Percentiles rank a stretch among this genome's conserved stretches.
Conservation (phyloP, 2,329 filamentous ascomycete genomes). For the Akanthomyces muscarius region DNA sequence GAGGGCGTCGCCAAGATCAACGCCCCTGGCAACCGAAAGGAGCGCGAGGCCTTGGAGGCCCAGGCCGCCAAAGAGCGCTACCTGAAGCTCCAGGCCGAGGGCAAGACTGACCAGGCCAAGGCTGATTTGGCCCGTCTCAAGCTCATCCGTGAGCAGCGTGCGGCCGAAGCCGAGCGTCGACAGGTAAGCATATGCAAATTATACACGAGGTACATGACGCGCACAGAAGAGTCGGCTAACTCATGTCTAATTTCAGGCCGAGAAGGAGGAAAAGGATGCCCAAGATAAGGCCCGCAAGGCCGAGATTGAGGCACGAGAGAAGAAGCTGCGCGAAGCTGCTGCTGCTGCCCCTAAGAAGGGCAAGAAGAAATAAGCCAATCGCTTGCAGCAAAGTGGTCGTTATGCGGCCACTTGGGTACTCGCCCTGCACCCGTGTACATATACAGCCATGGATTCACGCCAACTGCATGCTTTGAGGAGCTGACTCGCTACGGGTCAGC, state of each 20-base stretch:
- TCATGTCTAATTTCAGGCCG: conserved; percentile 39
- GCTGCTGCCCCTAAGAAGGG: conserved; percentile 48
- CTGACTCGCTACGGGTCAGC: background rate
- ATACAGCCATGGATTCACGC: conserved; percentile 3
- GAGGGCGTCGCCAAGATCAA: conserved; percentile 53
- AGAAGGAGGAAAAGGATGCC: conserved; percentile 54
- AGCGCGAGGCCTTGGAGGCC: conserved; percentile 75
- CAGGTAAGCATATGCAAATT: conserved; percentile 49
- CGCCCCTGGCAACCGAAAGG: conserved; percentile 46
- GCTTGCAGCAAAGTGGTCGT: background rate
- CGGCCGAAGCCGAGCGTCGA: conserved; percentile 77
- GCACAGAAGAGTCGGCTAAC: conserved; percentile 19
- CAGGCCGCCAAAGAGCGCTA: conserved; percentile 86
- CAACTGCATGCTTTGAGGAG: background rate
- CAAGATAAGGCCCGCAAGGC: conserved; percentile 44
- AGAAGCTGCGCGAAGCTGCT: conserved; percentile 52
- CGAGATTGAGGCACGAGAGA: conserved; percentile 53
- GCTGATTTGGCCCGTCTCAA: conserved; percentile 80
- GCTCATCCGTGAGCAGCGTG: conserved; percentile 80
- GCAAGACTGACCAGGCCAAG: conserved; percentile 94
- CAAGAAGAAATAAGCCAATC: conserved; percentile 40
- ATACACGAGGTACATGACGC: background rate
- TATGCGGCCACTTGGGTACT: background rate
- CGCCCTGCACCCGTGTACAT: conserved; percentile 8
- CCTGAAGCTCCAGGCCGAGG: conserved; percentile 85